Percentiles rank a stretch among this genome's conserved stretches.
phyloP scores from a whole-genome alignment of 257 asterid species.

The Nicotiana tabacum region DNA sequence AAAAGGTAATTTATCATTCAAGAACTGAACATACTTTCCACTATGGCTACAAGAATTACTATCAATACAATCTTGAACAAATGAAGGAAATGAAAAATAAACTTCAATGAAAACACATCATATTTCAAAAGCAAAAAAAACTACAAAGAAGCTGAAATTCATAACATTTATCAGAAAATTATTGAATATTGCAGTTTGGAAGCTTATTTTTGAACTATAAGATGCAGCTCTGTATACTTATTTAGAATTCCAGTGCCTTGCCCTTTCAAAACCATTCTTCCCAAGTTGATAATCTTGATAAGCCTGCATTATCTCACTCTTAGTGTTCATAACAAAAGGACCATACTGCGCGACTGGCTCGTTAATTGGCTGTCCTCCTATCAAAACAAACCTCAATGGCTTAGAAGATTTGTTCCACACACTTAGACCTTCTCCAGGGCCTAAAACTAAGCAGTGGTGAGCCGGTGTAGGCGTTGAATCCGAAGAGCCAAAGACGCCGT shows the following conservation, averaged over 20 bases:
- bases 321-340: slow-evolving; percentile 96
- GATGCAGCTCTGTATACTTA: neutral
- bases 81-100: neutral
- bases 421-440: slow-evolving; percentile 83
- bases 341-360: slow-evolving; percentile 87
- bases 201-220: neutral
- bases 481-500: slow-evolving; percentile 58
- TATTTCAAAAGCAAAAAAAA: neutral
- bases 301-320: slow-evolving; percentile 68
- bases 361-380: slow-evolving; percentile 70
- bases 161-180: neutral
- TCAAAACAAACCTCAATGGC: slow-evolving; percentile 58
- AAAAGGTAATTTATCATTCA: neutral
- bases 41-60: neutral
- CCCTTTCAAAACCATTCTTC: slow-evolving; percentile 82
- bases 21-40: neutral
- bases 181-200: neutral
- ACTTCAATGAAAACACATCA: neutral
- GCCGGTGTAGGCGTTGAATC: slow-evolving; percentile 40
- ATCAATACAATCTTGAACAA: neutral
- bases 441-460: slow-evolving; percentile 66
- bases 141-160: neutral
- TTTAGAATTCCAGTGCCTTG: slow-evolving; percentile 62
- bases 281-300: slow-evolving; percentile 66
- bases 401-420: slow-evolving; percentile 67